Evolutionary conservation across 345 rosid genomes (phyloP), one percentile per base, ranked within the genome.

Genomic region (Rhodamnia argentea): DNA sequence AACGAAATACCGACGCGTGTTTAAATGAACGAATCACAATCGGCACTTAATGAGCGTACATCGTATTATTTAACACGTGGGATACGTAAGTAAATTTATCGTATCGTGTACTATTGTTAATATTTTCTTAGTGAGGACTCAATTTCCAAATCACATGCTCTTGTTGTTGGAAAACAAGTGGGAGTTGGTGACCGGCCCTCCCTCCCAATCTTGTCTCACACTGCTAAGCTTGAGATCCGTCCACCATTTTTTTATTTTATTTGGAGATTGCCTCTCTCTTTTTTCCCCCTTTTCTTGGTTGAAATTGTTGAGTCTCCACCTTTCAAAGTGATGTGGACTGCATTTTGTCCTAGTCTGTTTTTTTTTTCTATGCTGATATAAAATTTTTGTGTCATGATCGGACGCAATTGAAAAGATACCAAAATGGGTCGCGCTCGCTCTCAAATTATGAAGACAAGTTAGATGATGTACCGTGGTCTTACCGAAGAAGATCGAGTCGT

Each of bases 101-200:
- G 2, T 32, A 70, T 32, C 78, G 10, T 2, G 4, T 23, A 2
- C 20, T 70, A 18, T 32, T 70, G 10, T 70, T 37, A 18, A 16
- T 70, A 10, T 18, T 20, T 4, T 32, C 40, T 37, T 9, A 18
- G 9, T 1, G 78, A 18, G 78, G 78, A 18, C 47, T 70, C 78
- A 70, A 32, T 70, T 64, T 70, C 78, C 85, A 89, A 89, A 86
- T 92, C 93, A 89, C 89, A 85, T 94, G 53, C 85, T 86, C 87
- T 90, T 89, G 94, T 91, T 87, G 95, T 90, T 89, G 92, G 90
- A 83, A 90, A 91, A 93, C 89, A 84, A 93, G 97, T 93, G 95
- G 92, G 94, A 91, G 95, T 95, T 89, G 97, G 92, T 95, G 96
- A 93, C 84, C 87, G 87, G 62, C 87, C 64, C 54, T 51, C 44